phyloP scores from a whole-genome alignment of 805 yeast species.

The Maudiozyma pseudohumilis region DNA sequence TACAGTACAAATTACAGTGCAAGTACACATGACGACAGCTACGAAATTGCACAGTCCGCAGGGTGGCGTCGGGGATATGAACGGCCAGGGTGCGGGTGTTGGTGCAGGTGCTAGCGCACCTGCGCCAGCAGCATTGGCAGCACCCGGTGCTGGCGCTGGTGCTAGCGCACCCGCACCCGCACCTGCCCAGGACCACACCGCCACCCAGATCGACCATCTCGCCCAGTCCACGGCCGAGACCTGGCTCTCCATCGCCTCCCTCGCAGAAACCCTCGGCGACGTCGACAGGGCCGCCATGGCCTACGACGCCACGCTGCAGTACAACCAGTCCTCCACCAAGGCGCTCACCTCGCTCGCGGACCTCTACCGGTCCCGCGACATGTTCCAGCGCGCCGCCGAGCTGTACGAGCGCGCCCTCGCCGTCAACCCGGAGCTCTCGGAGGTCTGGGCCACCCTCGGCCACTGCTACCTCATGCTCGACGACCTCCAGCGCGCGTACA shows the following conservation, averaged over 20 bases:
- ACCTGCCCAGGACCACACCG: too few relatives aligned
- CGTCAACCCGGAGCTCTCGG: constrained; percentile 80
- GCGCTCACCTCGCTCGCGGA: constrained; percentile 82
- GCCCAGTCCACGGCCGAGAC: constrained; percentile 61
- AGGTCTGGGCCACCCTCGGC: constrained; percentile 93
- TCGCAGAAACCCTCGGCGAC: constrained; percentile 85
- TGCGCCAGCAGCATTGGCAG: too few relatives aligned
- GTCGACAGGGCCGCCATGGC: constrained; percentile 82
- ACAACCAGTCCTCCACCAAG: constrained; percentile 76
- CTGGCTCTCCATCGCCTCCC: constrained; percentile 81
- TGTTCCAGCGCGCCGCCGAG: constrained; percentile 90
- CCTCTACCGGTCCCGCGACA: constrained; percentile 78
- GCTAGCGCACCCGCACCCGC: too few relatives aligned
- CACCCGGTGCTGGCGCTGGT: too few relatives aligned
- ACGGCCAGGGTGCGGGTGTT: too few relatives aligned
- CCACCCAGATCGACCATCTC: constrained; percentile 26
- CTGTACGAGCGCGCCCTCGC: constrained; percentile 79
- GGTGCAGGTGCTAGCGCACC: too few relatives aligned
- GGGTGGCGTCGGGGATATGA: too few relatives aligned
- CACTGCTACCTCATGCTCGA: constrained; percentile 96
- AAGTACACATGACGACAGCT: too few relatives aligned
- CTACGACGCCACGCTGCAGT: constrained; percentile 78
- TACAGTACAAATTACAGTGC: too few relatives aligned
- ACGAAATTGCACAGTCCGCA: constrained; percentile 2
- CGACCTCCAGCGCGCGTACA: constrained; percentile 89